phyloP scores from a whole-genome alignment of 2,329 filamentous ascomycete species.

The Colletotrichum magnum region DNA sequence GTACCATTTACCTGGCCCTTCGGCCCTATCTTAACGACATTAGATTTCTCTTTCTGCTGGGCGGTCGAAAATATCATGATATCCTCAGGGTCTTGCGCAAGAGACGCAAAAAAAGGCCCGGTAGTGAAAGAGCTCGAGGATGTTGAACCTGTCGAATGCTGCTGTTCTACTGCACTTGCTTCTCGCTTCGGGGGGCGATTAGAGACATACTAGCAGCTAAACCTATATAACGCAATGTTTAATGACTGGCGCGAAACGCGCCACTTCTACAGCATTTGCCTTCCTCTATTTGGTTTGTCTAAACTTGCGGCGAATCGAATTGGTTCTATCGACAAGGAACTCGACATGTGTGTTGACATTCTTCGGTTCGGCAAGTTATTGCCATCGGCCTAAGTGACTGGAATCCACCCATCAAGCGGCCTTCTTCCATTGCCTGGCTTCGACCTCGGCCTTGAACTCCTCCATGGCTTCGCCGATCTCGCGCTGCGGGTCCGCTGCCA shows the following conservation, averaged over 20 bases:
- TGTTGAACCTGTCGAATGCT: no score
- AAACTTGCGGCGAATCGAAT: no score
- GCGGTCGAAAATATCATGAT: conserved; percentile 20
- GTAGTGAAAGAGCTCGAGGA: neutral
- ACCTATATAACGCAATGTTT: no score
- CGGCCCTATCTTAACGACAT: neutral
- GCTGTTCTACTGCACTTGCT: no score
- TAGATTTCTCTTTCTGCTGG: conserved; percentile 17
- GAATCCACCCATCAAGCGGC: conserved; percentile 5
- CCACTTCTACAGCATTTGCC: no score
- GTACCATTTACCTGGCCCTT: conserved; percentile 14
- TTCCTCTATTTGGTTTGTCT: no score
- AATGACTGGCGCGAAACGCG: no score
- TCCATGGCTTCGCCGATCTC: conserved; percentile 85
- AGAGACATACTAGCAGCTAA: no score
- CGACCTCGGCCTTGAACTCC: conserved; percentile 82
- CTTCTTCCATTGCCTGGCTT: conserved; percentile 53
- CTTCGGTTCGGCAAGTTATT: no score
- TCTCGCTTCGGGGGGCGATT: no score
- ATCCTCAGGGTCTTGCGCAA: conserved; percentile 6
- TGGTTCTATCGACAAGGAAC: no score
- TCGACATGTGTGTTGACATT: no score
- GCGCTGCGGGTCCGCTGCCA: conserved; percentile 81
- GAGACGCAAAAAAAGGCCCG: conserved; percentile 6
- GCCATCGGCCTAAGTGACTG: neutral